Base-by-base conservation (phyloP, 352 stramenopile genomes). In the Globisporangium emineosum region DNA sequence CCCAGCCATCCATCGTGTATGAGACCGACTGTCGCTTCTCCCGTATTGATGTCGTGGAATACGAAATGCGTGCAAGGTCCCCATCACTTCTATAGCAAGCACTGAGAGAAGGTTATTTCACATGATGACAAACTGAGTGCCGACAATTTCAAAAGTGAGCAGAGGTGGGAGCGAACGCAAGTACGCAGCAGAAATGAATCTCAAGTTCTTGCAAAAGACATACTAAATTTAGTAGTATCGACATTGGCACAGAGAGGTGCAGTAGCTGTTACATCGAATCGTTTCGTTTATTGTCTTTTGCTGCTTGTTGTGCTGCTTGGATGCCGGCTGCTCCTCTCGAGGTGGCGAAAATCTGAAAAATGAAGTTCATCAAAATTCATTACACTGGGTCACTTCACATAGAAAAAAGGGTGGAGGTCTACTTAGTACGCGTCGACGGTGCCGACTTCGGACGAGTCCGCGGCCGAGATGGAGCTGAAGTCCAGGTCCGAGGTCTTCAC, bases 341-440 rank as follows among this genome's bases (percentile, higher is more conserved):
- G 37, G 15, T 45, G 37, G 15, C 37, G 15, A 45, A 45, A 13
- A 45, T 15, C n/a, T 45, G 37, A 7, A 45, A 7, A 45, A 45
- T 45, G 37, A 45, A 45, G 37, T 45, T 45, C 37, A 45, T 45
- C 37, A 45, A 45, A 57, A 32, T 32, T 57, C 17, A 57, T 32
- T 32, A 57, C 51, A 40, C n/a, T 55, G 27, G 33, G 17, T 37
- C 51, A 57, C 51, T 67, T 62, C 70, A 65, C 74, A 68, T 63
- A 67, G 69, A 71, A 68, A 57, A 21, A 33, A 62, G 32, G n/a
- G 57, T 33, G 25, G 40, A 13, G 27, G 32, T 62, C 55, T 62
- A 66, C 60, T 66, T 66, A 60, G 70, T 74, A 55, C 25, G 71
- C 62, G 10, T 69, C 60, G 42, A 79, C 72, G 15, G 60, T 79